phyloP scores from a whole-genome alignment of 805 yeast genomes.

The Ogataea henricii region DNA sequence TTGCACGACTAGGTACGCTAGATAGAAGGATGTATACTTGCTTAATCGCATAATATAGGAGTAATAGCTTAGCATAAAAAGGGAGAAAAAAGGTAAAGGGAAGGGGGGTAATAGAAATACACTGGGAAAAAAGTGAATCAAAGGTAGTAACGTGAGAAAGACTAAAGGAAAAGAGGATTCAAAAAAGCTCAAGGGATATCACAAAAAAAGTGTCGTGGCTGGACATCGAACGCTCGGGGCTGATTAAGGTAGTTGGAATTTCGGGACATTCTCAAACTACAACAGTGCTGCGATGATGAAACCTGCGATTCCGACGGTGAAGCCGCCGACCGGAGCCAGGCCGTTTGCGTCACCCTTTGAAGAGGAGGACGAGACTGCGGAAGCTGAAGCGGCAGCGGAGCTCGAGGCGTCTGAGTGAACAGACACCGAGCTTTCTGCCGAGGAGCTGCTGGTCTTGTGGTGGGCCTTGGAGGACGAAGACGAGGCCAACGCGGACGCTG shows the following conservation, averaged over 20 bases:
- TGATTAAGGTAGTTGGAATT: constrained; percentile 7
- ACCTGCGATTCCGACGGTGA: constrained; percentile 38
- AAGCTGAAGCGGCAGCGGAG: constrained; percentile 18
- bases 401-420: constrained; percentile 11
- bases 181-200: background rate
- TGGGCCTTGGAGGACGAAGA: constrained; percentile 4
- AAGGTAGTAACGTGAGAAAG: background rate
- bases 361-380: constrained; percentile 32
- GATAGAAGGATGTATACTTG: background rate
- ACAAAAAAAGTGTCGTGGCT: constrained; percentile 2
- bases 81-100: background rate
- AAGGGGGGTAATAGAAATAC: background rate
- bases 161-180: background rate
- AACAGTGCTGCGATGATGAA: constrained; percentile 40
- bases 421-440: constrained; percentile 2
- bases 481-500: background rate
- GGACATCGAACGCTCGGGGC: background rate
- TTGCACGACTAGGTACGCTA: constrained; percentile 18
- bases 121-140: background rate
- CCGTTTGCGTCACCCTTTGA: constrained; percentile 37
- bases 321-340: constrained; percentile 33
- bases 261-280: constrained; percentile 21
- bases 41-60: background rate
- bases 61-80: background rate
- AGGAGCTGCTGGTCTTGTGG: constrained; percentile 5